Evolutionary conservation across 768 basidiomycete genomes (phyloP).

Genomic region (Daedaleopsis sinensis): DNA sequence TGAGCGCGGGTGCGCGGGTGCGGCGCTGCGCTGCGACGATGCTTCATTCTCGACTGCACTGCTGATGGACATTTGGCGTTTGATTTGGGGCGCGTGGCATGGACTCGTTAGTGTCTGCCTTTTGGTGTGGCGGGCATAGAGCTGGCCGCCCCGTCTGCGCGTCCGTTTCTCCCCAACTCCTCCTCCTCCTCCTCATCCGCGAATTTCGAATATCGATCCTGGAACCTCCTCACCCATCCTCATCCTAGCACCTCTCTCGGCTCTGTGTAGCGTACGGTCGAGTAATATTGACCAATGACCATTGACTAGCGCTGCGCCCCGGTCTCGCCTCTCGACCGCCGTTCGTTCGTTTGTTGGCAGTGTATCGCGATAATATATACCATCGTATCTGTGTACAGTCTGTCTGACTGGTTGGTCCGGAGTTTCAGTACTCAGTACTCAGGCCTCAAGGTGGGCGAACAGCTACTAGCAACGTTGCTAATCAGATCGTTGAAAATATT

Average conservation of each 20-base stretch:
- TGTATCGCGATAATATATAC: conserved; percentile 23
- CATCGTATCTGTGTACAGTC: neutral
- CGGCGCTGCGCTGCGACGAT: neutral
- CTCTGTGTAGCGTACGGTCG: conserved; percentile 14
- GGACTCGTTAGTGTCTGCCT: neutral
- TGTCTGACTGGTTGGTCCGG: no score
- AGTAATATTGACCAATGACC: no score
- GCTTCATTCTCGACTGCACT: neutral
- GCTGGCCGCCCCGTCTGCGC: neutral
- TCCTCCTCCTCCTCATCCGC: neutral
- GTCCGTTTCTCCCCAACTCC: neutral
- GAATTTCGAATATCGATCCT: neutral
- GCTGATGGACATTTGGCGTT: neutral
- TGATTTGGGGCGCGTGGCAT: neutral
- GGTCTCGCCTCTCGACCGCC: conserved; percentile 4
- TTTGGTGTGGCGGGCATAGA: neutral
- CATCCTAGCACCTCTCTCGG: neutral
- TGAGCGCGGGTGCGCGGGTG: conserved; percentile 8
- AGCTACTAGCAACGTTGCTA: no score
- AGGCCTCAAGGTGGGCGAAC: no score
- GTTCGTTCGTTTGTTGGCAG: conserved; percentile 17
- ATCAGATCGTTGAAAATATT: no score
- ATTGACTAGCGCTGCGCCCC: conserved; percentile 16
- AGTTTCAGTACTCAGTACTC: no score
- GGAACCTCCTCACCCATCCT: neutral